Conservation (phyloP, 768 basidiomycete genomes). For the Gyrodon lividus region DNA sequence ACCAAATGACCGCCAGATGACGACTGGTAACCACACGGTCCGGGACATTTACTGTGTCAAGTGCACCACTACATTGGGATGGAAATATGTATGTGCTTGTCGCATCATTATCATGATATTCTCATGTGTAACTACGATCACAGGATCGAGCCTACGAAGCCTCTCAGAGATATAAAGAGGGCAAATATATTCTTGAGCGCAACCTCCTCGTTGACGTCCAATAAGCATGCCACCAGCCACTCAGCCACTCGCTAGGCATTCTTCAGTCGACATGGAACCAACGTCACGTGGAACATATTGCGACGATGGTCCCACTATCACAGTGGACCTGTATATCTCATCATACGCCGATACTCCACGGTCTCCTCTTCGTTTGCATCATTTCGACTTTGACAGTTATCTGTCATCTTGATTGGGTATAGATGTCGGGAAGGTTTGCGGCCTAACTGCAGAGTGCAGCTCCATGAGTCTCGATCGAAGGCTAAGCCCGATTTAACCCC, state of each 20-base stretch:
- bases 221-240: slow-evolving; percentile 36
- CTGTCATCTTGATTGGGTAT: slow-evolving; percentile 27
- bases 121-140: slow-evolving; percentile 5
- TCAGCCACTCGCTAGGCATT: slow-evolving; percentile 1
- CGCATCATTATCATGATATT: neutral
- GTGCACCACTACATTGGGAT: slow-evolving; percentile 83
- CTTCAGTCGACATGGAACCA: slow-evolving; percentile 9
- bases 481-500: neutral
- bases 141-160: slow-evolving; percentile 91
- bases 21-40: slow-evolving; percentile 94
- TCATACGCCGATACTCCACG: slow-evolving; percentile 9
- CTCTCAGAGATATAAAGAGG: slow-evolving; percentile 97
- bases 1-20: slow-evolving; percentile 91
- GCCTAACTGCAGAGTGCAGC: slow-evolving; percentile 5
- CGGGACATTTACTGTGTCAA: slow-evolving; percentile 94
- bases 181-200: slow-evolving; percentile 96
- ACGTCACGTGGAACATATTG: slow-evolving; percentile 10
- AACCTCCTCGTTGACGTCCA: slow-evolving; percentile 86
- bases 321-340: slow-evolving; percentile 14
- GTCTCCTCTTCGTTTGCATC: slow-evolving; percentile 18
- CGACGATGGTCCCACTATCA: slow-evolving; percentile 14
- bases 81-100: slow-evolving; percentile 83
- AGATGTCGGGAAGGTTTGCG: slow-evolving; percentile 8
- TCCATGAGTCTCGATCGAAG: no score
- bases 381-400: slow-evolving; percentile 17